phyloP scores from a whole-genome alignment of 202 grass and related monocot species.

The Digitaria exilis region DNA sequence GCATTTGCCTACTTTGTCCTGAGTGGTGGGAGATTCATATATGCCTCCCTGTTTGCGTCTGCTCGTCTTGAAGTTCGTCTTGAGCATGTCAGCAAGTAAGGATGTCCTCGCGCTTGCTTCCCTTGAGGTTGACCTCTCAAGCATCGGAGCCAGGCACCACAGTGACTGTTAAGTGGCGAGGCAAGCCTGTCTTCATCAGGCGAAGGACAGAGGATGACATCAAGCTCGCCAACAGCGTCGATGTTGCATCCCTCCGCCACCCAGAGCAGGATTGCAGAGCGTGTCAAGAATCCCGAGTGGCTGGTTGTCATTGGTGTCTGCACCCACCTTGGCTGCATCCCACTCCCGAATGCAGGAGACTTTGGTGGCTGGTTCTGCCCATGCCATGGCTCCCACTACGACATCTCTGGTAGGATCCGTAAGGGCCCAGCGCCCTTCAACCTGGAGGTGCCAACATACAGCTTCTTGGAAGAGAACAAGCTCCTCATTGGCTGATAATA shows the following conservation, averaged over 20 bases:
- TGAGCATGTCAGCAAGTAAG: slow-evolving; percentile 93
- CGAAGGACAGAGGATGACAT: slow-evolving; percentile 84
- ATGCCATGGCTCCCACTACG: slow-evolving; percentile 88
- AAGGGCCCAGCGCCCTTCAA: slow-evolving; percentile 90
- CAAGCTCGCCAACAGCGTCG: slow-evolving; percentile 79
- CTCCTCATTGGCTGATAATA: slow-evolving; percentile 68
- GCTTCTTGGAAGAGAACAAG: slow-evolving; percentile 92
- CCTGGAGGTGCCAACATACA: slow-evolving; percentile 84
- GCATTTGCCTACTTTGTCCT: slow-evolving; percentile 95
- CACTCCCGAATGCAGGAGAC: slow-evolving; percentile 83
- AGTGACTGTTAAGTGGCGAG: slow-evolving; percentile 92
- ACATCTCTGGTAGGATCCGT: slow-evolving; percentile 83
- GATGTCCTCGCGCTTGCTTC: slow-evolving; percentile 84
- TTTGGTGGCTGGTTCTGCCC: slow-evolving; percentile 93
- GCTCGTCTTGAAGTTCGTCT: slow-evolving; percentile 79
- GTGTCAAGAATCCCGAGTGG: slow-evolving; percentile 89
- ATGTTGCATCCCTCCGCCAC: slow-evolving; percentile 69
- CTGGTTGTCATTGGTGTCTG: slow-evolving; percentile 89
- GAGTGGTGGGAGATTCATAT: slow-evolving; percentile 85
- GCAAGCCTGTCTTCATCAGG: slow-evolving; percentile 93
- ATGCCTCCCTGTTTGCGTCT: slow-evolving; percentile 80
- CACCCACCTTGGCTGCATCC: slow-evolving; percentile 93
- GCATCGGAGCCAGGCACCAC: slow-evolving; percentile 85
- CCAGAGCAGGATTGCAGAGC: slow-evolving; percentile 73
- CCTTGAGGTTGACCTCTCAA: slow-evolving; percentile 81